phyloP scores from a whole-genome alignment of 2,329 filamentous ascomycete genomes.

The Xylogone sp. region DNA sequence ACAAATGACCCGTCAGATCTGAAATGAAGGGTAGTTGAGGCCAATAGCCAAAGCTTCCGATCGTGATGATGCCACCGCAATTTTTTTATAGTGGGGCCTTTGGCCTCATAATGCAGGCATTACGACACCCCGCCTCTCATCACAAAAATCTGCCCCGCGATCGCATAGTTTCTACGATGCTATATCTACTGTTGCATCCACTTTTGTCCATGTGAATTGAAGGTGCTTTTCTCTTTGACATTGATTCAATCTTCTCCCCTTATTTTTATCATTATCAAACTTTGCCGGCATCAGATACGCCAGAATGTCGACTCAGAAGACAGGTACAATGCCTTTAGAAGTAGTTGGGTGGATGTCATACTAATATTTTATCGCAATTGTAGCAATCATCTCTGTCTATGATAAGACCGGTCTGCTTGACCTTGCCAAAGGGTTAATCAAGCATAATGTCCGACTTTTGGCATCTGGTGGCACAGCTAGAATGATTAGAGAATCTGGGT shows the following conservation, averaged over 20 bases:
- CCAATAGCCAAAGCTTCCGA: too few species aligned
- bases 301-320: constrained; percentile 20
- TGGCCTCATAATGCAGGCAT: not conserved
- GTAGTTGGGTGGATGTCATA: not conserved
- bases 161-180: not conserved
- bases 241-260: not conserved
- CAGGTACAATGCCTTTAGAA: constrained; percentile 8
- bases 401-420: constrained; percentile 97
- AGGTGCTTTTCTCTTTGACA: not conserved
- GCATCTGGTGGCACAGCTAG: constrained; percentile 93
- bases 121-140: not conserved
- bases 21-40: too few species aligned
- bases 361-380: not conserved
- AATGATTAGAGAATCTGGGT: constrained; percentile 94
- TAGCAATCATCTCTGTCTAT: constrained; percentile 94
- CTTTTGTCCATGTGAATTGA: not conserved
- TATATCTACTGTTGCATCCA: not conserved
- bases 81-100: not conserved
- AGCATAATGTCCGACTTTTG: constrained; percentile 87
- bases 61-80: too few species aligned
- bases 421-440: constrained; percentile 82
- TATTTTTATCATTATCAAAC: not conserved
- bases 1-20: too few species aligned
- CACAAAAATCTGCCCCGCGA: not conserved
- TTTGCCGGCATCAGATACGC: not conserved